Conservation (phyloP, 176 grass and related monocot genomes). For the Canna indica region DNA sequence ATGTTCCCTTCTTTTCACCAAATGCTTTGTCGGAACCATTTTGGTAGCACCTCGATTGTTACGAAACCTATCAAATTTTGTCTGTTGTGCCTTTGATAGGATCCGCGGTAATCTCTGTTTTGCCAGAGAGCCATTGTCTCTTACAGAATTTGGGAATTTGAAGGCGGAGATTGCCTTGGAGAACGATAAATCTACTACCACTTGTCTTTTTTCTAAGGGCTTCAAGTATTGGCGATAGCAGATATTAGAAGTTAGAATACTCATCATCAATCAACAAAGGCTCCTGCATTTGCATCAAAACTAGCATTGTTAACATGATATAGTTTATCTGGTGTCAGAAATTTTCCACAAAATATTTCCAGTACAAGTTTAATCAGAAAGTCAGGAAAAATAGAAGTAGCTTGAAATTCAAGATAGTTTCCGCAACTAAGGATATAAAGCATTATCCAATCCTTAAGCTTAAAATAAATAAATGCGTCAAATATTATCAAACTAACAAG, state of each 20-base stretch:
- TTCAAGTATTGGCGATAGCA: background rate
- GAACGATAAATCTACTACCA: slow-evolving; percentile 33
- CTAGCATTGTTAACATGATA: too few species aligned
- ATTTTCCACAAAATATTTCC: too few species aligned
- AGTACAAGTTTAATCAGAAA: too few species aligned
- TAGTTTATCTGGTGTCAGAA: too few species aligned
- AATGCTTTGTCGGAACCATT: slow-evolving; percentile 66
- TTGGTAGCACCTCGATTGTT: slow-evolving; percentile 45
- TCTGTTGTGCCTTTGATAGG: slow-evolving; percentile 29
- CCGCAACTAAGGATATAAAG: too few species aligned
- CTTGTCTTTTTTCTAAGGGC: background rate
- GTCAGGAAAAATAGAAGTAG: too few species aligned
- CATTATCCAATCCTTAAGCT: too few species aligned
- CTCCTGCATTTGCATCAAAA: background rate
- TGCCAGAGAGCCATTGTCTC: slow-evolving; percentile 6
- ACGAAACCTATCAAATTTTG: slow-evolving; percentile 35
- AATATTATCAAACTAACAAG: too few species aligned
- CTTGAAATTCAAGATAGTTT: too few species aligned
- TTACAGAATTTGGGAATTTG: slow-evolving; percentile 26
- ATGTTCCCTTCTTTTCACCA: slow-evolving; percentile 35
- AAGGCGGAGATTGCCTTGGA: slow-evolving; percentile 37
- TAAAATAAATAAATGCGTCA: too few species aligned
- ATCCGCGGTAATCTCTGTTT: slow-evolving; percentile 30
- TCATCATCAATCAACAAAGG: slow-evolving; percentile 19
- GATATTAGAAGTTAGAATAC: slow-evolving; percentile 32